phyloP scores from a whole-genome alignment of 306 rosid genomes.

The Mucuna pruriens region DNA sequence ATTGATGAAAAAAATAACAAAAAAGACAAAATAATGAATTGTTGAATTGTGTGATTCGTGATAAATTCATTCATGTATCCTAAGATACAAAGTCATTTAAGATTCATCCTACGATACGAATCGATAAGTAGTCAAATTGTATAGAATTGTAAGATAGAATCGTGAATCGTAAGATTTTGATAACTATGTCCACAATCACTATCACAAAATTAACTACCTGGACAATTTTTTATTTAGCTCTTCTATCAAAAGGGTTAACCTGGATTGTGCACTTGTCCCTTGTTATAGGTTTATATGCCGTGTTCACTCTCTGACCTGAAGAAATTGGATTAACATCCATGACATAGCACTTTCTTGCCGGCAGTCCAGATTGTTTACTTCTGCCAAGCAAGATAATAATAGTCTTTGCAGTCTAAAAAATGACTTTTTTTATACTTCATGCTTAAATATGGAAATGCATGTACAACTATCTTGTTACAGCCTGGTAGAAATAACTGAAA shows the following conservation, averaged over 20 bases:
- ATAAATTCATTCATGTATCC: no score
- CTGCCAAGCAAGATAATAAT: background rate
- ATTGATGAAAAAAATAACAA: no score
- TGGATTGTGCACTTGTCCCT: constrained; percentile 11
- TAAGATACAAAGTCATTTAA: no score
- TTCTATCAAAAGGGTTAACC: constrained; percentile 17
- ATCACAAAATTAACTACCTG: background rate
- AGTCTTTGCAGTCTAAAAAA: constrained; percentile 8
- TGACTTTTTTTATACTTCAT: background rate
- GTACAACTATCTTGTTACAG: background rate
- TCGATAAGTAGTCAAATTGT: no score
- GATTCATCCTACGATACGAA: no score
- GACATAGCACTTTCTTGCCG: background rate
- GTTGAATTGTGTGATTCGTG: no score
- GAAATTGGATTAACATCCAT: constrained; percentile 18
- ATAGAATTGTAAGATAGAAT: no score
- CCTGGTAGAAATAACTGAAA: constrained; percentile 14
- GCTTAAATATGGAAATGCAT: constrained; percentile 20
- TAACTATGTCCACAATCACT: background rate
- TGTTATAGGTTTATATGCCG: background rate
- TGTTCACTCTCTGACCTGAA: background rate
- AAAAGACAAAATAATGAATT: no score
- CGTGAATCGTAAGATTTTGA: no score
- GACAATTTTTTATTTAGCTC: background rate
- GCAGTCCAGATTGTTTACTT: background rate